These are phyloP conservation scores for Pseudogymnoascus sp. DNA, from an alignment of 2,329 filamentous ascomycete species.

Conservation along the genomic window DNA sequence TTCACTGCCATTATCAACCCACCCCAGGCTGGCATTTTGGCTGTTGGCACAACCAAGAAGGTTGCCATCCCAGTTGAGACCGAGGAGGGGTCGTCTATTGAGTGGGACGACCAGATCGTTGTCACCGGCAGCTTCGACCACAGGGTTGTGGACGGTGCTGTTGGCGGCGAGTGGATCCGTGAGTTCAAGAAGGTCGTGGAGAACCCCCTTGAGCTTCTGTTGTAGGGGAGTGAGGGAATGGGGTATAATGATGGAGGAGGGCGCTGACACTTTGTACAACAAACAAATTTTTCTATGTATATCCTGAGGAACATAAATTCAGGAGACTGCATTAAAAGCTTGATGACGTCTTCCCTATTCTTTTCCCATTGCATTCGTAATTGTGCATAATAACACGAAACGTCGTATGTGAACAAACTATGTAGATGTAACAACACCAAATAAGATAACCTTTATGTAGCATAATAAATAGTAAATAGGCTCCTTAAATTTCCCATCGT, in stretches of 20 bases:
- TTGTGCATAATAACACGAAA: background rate
- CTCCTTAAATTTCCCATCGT: background rate
- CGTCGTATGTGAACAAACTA: background rate
- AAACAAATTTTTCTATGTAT: constrained; percentile 8
- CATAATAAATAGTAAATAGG: background rate
- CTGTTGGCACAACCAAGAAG: constrained; percentile 92
- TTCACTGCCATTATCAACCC: constrained; percentile 99
- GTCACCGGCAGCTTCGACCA: constrained; percentile 97
- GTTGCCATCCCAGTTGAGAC: constrained; percentile 80
- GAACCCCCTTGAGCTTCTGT: constrained; percentile 89
- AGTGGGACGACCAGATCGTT: constrained; percentile 96
- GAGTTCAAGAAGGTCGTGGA: constrained; percentile 97
- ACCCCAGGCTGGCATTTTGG: constrained; percentile 89
- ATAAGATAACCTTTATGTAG: background rate
- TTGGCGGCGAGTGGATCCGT: constrained; percentile 92
- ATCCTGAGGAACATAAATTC: constrained; percentile 6
- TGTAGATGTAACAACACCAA: background rate
- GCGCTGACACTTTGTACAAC: constrained; percentile 8
- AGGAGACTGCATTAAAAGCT: constrained; percentile 7
- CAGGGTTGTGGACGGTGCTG: constrained; percentile 94
- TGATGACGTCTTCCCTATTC: background rate
- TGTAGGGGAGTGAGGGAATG: constrained; percentile 45
- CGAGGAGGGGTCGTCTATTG: constrained; percentile 69
- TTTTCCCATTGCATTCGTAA: background rate
- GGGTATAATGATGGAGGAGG: constrained; percentile 1